Evolutionary conservation across 2,329 filamentous ascomycete species (phyloP).

Genomic region (Lachnellula suecica): DNA sequence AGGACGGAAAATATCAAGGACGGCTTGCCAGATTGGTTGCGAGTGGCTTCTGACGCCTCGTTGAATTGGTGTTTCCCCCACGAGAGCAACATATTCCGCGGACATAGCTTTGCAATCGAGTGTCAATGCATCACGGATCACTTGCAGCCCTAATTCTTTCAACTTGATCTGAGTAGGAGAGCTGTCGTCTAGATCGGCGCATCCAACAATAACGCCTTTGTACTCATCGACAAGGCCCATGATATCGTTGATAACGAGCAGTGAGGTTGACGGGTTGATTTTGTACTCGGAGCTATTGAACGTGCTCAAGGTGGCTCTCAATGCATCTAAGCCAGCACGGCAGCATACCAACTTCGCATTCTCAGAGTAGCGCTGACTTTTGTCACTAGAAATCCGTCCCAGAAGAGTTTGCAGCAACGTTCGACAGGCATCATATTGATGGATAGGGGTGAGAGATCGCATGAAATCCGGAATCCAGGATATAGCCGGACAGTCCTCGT

Average conservation of each 20-base stretch:
- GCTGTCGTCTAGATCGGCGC: conserved; percentile 46
- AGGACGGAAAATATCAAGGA: conserved; percentile 65
- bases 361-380: conserved; percentile 45
- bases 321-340: conserved; percentile 60
- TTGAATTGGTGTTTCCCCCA: conserved; percentile 59
- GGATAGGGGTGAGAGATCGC: conserved; percentile 71
- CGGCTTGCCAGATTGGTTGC: conserved; percentile 74
- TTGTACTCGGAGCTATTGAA: conserved; percentile 52
- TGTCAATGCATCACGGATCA: conserved; percentile 65
- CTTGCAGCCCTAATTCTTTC: conserved; percentile 55
- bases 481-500: conserved; percentile 60
- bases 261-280: conserved; percentile 49
- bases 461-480: conserved; percentile 80
- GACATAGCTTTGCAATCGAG: conserved; percentile 71
- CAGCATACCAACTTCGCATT: conserved; percentile 61
- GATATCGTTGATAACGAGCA: conserved; percentile 63
- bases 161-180: conserved; percentile 49
- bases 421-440: conserved; percentile 77
- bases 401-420: conserved; percentile 77
- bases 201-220: conserved; percentile 57
- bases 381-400: conserved; percentile 54
- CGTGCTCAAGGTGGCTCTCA: conserved; percentile 56
- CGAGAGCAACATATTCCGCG: conserved; percentile 67
- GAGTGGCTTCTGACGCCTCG: conserved; percentile 70
- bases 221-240: conserved; percentile 66